Conservation (phyloP, 2,329 filamentous ascomycete genomes). For the Trichoderma endophyticum region DNA sequence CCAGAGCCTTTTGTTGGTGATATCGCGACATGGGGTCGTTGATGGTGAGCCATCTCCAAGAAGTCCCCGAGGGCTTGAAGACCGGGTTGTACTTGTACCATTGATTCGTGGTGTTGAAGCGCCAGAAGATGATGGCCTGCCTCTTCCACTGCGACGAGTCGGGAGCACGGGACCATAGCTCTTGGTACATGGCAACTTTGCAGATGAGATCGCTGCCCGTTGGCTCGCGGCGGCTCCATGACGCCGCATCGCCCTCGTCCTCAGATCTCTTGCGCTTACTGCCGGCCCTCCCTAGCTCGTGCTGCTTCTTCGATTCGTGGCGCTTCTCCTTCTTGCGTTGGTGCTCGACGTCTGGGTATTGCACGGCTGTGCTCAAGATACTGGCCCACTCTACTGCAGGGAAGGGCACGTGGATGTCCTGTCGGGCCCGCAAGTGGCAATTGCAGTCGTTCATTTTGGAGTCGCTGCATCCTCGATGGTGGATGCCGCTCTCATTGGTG, state of each 20-base stretch:
- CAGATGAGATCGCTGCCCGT: conserved; percentile 56
- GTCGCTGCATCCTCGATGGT: conserved; percentile 51
- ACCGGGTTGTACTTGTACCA: conserved; percentile 49
- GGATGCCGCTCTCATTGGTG: conserved; percentile 50
- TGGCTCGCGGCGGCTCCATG: conserved; percentile 38
- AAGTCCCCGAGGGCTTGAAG: conserved; percentile 52
- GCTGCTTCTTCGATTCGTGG: conserved; percentile 34
- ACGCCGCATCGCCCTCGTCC: conserved; percentile 40
- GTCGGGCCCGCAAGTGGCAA: conserved; percentile 45
- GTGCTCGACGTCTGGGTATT: conserved; percentile 46
- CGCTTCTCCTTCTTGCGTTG: conserved; percentile 39
- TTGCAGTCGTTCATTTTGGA: conserved; percentile 45
- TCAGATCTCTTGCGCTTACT: conserved; percentile 41
- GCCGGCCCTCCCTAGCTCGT: conserved; percentile 33
- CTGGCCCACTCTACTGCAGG: conserved; percentile 57
- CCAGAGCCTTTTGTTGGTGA: conserved; percentile 49
- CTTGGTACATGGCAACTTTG: conserved; percentile 65
- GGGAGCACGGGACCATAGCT: conserved; percentile 56
- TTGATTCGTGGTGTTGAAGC: conserved; percentile 53
- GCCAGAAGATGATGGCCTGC: conserved; percentile 62
- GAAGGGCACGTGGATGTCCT: conserved; percentile 55
- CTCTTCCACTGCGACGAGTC: conserved; percentile 50
- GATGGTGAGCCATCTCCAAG: conserved; percentile 61
- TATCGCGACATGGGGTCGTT: conserved; percentile 58
- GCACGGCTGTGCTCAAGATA: conserved; percentile 55